Evolutionary conservation across 2,329 filamentous ascomycete genomes (phyloP).

Genomic region (Alternaria sp.): DNA sequence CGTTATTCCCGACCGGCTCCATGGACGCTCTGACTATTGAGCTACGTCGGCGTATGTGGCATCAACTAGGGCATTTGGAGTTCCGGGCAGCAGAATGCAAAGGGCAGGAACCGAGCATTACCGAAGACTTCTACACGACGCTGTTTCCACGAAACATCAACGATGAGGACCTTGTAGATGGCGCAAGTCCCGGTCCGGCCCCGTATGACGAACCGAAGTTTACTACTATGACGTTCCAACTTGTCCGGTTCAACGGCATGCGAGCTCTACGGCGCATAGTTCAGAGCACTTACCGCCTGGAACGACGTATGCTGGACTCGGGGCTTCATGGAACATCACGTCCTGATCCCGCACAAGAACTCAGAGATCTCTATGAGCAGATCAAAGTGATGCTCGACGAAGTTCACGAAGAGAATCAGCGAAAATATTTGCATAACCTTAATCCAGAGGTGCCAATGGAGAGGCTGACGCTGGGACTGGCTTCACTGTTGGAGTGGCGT

Average conservation of each 20-base stretch:
- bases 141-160: slow-evolving; percentile 46
- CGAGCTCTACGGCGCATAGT: slow-evolving; percentile 43
- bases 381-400: slow-evolving; percentile 47
- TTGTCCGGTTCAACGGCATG: slow-evolving; percentile 45
- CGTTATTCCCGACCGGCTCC: slow-evolving; percentile 43
- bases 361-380: slow-evolving; percentile 42
- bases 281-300: slow-evolving; percentile 46
- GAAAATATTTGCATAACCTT: slow-evolving; percentile 41
- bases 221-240: slow-evolving; percentile 45
- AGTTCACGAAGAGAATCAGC: slow-evolving; percentile 41
- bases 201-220: slow-evolving; percentile 42
- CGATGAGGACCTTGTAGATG: slow-evolving; percentile 49
- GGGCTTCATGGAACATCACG: slow-evolving; percentile 40
- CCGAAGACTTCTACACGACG: slow-evolving; percentile 48
- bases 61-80: slow-evolving; percentile 48
- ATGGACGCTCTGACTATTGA: slow-evolving; percentile 49
- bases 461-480: slow-evolving; percentile 38
- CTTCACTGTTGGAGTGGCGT: slow-evolving; percentile 45
- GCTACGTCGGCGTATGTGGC: slow-evolving; percentile 45
- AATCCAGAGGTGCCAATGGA: slow-evolving; percentile 41
- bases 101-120: slow-evolving; percentile 47
- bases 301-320: slow-evolving; percentile 44
- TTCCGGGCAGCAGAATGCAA: slow-evolving; percentile 49
- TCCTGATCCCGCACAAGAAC: slow-evolving; percentile 43
- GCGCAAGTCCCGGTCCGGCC: slow-evolving; percentile 36